Percentiles rank a stretch among this genome's conserved stretches.
Conservation (phyloP, 177 flowering plant species). For the Vitis hybrid region DNA sequence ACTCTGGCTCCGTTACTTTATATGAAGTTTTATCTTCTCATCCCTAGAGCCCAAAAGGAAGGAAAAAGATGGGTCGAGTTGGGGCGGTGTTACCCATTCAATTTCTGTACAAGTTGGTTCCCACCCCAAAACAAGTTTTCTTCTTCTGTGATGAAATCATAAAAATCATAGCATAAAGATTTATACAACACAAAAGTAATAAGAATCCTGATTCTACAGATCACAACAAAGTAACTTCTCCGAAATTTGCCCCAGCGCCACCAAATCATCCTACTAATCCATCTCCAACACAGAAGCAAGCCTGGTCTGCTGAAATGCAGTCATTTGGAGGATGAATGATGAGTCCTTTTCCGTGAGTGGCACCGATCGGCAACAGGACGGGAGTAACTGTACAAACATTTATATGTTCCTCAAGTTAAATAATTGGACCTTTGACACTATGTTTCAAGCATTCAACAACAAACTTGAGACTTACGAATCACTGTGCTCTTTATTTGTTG, state of each 20-base stretch:
- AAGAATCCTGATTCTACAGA: constrained; percentile 6
- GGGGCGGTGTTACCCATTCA: neutral
- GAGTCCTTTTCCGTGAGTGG: constrained; percentile 34
- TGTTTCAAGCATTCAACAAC: neutral
- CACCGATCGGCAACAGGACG: constrained; percentile 27
- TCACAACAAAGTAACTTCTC: neutral
- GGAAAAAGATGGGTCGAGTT: neutral
- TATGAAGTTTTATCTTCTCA: neutral
- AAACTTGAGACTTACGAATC: constrained; percentile 37
- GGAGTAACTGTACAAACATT: constrained; percentile 34
- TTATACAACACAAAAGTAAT: constrained; percentile 21
- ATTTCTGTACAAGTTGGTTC: constrained; percentile 23
- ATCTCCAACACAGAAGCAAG: neutral
- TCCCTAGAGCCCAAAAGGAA: neutral
- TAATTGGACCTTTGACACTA: neutral
- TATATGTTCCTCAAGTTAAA: neutral
- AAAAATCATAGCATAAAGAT: neutral
- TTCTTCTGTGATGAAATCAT: neutral
- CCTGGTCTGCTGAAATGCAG: neutral
- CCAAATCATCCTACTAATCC: neutral
- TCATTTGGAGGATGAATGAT: constrained; percentile 29
- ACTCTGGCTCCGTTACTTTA: no score
- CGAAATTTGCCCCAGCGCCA: no score
- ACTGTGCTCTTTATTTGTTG: constrained; percentile 36
- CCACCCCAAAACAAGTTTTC: neutral